phyloP scores from a whole-genome alignment of 306 rosid genomes.

The Styphnolobium japonicum region DNA sequence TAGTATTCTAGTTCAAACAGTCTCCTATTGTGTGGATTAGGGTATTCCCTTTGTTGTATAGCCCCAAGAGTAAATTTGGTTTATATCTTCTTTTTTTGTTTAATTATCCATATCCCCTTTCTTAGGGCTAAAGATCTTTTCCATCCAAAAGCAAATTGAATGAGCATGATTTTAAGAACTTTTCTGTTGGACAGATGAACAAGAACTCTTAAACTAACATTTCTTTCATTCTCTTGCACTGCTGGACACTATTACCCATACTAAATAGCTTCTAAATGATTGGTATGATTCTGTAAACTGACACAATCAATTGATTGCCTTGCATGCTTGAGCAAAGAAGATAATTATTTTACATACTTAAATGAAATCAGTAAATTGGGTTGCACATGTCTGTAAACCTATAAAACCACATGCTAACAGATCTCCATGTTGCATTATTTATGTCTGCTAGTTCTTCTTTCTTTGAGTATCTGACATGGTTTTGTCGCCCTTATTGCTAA shows the following conservation, averaged over 20 bases:
- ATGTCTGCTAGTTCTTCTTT: constrained; percentile 11
- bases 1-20: not conserved
- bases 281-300: constrained; percentile 8
- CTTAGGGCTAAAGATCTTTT: not conserved
- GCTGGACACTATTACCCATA: not conserved
- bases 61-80: not conserved
- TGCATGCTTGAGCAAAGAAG: not conserved
- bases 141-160: not conserved
- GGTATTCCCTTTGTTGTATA: not conserved
- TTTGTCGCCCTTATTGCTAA: constrained; percentile 21
- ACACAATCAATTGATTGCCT: not conserved
- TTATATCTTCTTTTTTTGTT: not conserved
- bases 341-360: not conserved
- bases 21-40: not conserved
- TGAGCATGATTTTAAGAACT: not conserved
- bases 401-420: not conserved
- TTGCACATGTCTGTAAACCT: not conserved
- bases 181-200: not conserved
- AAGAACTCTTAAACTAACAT: not conserved
- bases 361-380: not conserved
- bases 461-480: constrained; percentile 25
- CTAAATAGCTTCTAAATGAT: not conserved
- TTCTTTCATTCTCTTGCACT: constrained; percentile 12
- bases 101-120: not conserved
- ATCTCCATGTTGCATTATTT: constrained; percentile 7